Evolutionary conservation across 2,329 filamentous ascomycete species (phyloP).

Genomic region (Thielaviopsis populi): DNA sequence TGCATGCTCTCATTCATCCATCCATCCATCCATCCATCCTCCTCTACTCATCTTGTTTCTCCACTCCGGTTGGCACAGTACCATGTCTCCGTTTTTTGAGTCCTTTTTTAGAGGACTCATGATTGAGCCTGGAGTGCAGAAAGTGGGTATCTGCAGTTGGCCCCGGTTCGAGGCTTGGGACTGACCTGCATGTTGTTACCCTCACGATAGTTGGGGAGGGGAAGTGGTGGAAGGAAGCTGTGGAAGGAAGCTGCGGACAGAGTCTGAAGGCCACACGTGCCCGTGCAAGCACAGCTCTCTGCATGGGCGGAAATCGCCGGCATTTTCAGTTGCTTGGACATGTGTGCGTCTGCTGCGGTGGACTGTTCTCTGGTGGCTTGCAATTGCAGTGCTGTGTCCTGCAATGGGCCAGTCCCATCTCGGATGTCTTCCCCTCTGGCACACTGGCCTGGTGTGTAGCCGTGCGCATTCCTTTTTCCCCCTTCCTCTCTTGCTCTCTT

Average conservation of each 20-base stretch:
- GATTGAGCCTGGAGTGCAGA: not conserved
- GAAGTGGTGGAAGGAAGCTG: not conserved
- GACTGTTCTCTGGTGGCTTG: not conserved
- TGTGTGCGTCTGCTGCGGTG: not conserved
- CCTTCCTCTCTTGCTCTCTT: not conserved
- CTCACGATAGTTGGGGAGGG: not conserved
- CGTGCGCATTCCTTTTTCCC: not conserved
- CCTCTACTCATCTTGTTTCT: not conserved
- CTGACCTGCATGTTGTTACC: not conserved
- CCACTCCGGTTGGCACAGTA: not conserved
- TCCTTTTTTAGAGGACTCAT: not conserved
- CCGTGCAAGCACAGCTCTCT: not conserved
- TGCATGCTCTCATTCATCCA: not conserved
- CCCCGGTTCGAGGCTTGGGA: not conserved
- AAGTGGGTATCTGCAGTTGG: not conserved
- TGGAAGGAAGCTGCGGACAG: not conserved
- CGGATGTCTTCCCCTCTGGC: not conserved
- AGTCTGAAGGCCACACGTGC: not conserved
- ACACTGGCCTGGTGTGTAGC: not conserved
- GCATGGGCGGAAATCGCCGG: slow-evolving; percentile 2
- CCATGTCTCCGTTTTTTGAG: slow-evolving; percentile 4
- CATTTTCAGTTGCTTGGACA: not conserved
- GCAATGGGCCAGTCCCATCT: not conserved
- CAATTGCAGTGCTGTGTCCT: not conserved
- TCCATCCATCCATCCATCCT: not conserved